Conservation (phyloP, 169 alveolate species). For the Eimeria necatrix region DNA sequence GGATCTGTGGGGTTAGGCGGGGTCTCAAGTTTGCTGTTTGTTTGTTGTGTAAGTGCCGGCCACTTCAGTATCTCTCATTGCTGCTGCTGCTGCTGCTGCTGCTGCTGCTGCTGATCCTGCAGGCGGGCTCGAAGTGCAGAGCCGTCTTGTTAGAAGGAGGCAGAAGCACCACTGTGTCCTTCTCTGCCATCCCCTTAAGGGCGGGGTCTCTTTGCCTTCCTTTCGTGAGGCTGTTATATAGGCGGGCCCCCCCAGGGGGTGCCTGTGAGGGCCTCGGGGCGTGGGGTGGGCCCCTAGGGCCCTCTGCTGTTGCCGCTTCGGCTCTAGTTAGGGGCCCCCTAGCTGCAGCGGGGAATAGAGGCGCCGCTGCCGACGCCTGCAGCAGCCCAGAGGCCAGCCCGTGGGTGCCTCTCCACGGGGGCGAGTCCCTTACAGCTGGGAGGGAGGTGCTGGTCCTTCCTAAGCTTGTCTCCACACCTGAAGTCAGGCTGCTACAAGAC, state of each 20-base stretch:
- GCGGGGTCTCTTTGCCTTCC: constrained; percentile 70
- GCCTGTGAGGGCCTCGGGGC: neutral
- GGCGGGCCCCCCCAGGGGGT: neutral
- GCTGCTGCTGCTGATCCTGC: constrained; percentile 35
- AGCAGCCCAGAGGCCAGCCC: constrained; percentile 6
- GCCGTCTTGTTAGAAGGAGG: constrained; percentile 18
- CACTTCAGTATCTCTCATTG: neutral
- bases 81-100: constrained; percentile 32
- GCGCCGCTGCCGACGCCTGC: constrained; percentile 13
- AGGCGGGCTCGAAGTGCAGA: constrained; percentile 78
- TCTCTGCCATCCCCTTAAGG: constrained; percentile 65
- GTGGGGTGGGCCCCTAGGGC: neutral
- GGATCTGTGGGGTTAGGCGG: too few relatives aligned
- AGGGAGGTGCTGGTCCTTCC: constrained; percentile 78
- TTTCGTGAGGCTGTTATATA: constrained; percentile 23
- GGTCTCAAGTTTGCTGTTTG: too few relatives aligned
- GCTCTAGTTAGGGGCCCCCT: neutral
- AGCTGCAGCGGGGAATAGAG: neutral
- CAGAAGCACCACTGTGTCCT: neutral
- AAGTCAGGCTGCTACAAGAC: constrained; percentile 56
- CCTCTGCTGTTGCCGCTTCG: constrained; percentile 6
- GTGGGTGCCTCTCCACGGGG: constrained; percentile 47
- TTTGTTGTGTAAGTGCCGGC: too few relatives aligned
- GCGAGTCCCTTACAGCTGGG: constrained; percentile 79
- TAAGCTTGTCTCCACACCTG: constrained; percentile 73